phyloP scores from a whole-genome alignment of 352 stramenopile species.

The Pythium plurisporium region DNA sequence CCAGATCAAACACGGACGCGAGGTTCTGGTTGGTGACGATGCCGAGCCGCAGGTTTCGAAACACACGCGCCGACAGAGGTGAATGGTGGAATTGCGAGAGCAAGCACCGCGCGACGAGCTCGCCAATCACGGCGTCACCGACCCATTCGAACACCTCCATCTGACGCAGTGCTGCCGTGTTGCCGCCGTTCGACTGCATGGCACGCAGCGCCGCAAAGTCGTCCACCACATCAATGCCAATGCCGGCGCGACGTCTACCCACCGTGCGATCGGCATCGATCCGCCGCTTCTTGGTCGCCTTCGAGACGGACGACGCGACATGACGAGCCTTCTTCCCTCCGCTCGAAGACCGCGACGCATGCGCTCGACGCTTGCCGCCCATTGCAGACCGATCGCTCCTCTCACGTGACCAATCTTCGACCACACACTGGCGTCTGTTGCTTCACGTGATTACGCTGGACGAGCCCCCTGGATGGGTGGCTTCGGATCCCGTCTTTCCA shows the following conservation, averaged over 20 bases:
- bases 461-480: not conserved
- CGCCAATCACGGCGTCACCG: slow-evolving; percentile 68
- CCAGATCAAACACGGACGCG: slow-evolving; percentile 52
- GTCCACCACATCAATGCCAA: slow-evolving; percentile 18
- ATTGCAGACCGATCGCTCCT: not conserved
- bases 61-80: slow-evolving; percentile 56
- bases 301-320: not conserved
- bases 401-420: not conserved
- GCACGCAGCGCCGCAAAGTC: slow-evolving; percentile 23
- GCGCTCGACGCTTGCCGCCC: slow-evolving; percentile 8
- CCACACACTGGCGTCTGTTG: not conserved
- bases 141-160: slow-evolving; percentile 75
- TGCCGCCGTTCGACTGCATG: slow-evolving; percentile 19
- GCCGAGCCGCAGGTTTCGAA: slow-evolving; percentile 53
- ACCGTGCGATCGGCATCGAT: not conserved
- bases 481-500: not conserved
- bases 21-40: slow-evolving; percentile 75
- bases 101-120: slow-evolving; percentile 58
- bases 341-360: not conserved
- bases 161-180: slow-evolving; percentile 5
- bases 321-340: slow-evolving; percentile 6
- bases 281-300: slow-evolving; percentile 16
- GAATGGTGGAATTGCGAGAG: slow-evolving; percentile 57
- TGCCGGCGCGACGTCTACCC: not conserved
- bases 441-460: slow-evolving; percentile 3